These are phyloP conservation scores for Ophiorrhiza pumila DNA, from an alignment of 257 asterid species.

Conservation along the genomic window DNA sequence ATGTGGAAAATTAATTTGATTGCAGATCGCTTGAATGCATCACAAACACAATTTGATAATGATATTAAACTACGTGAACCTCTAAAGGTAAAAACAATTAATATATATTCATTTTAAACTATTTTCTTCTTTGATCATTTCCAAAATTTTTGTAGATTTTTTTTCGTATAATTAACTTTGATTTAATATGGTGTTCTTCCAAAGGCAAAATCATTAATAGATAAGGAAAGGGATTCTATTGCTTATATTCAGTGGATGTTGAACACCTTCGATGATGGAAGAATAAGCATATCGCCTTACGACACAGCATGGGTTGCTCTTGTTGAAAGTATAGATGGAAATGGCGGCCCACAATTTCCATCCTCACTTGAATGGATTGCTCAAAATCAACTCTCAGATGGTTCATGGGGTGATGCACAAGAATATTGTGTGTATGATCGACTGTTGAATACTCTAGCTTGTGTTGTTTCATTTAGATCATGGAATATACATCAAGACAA, in stretches of 20 bases:
- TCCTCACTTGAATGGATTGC: constrained; percentile 40
- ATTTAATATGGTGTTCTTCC: not conserved
- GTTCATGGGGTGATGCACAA: constrained; percentile 44
- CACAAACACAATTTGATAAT: not conserved
- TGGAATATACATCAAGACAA: constrained; percentile 31
- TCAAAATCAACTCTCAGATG: constrained; percentile 37
- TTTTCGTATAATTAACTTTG: not conserved
- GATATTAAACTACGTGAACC: not conserved
- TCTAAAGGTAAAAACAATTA: not conserved
- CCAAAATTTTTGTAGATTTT: too few relatives aligned
- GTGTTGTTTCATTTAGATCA: constrained; percentile 37
- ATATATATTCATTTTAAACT: not conserved
- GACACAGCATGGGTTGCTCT: constrained; percentile 52
- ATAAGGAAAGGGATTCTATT: constrained; percentile 6
- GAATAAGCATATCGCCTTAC: constrained; percentile 41
- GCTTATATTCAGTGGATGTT: constrained; percentile 18
- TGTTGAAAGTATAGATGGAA: constrained; percentile 17
- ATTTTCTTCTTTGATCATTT: not conserved
- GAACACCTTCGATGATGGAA: constrained; percentile 35
- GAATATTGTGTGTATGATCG: constrained; percentile 30
- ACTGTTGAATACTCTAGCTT: constrained; percentile 40
- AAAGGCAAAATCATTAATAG: not conserved
- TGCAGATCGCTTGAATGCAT: not conserved
- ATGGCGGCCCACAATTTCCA: constrained; percentile 33
- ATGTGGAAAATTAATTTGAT: too few relatives aligned